phyloP scores from a whole-genome alignment of 2,329 filamentous ascomycete genomes.

The Hymenoscyphus linearis region DNA sequence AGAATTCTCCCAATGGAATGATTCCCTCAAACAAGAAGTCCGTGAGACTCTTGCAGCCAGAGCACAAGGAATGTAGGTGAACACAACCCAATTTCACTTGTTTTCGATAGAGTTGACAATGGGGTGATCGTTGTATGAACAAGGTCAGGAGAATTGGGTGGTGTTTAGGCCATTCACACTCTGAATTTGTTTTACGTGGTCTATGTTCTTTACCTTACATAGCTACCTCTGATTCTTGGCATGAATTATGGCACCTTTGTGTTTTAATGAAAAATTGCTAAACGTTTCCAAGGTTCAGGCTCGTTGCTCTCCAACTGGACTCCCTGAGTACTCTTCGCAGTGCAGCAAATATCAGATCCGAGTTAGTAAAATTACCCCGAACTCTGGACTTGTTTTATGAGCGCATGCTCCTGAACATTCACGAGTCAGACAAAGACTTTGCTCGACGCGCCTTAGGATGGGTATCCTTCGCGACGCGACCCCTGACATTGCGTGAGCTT shows the following conservation, averaged over 20 bases:
- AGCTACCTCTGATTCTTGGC: no score
- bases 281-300: slow-evolving; percentile 12
- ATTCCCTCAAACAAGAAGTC: neutral
- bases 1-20: slow-evolving; percentile 1
- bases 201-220: no score
- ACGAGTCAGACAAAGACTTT: neutral
- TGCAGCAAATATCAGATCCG: neutral
- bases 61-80: slow-evolving; percentile 10
- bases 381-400: slow-evolving; percentile 15
- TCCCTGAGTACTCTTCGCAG: neutral
- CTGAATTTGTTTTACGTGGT: no score
- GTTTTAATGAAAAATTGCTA: neutral
- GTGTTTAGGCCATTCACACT: no score
- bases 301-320: slow-evolving; percentile 18
- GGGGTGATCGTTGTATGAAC: no score
- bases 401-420: slow-evolving; percentile 5
- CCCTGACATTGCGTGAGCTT: neutral
- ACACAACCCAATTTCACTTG: no score
- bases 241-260: no score
- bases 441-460: slow-evolving; percentile 20
- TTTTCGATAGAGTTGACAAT: no score
- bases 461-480: slow-evolving; percentile 17
- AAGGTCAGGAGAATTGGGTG: no score
- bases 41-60: neutral
- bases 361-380: slow-evolving; percentile 8